Base-by-base conservation (phyloP, 1,284 basidiomycete genomes). In the Caloboletus inedulis region DNA sequence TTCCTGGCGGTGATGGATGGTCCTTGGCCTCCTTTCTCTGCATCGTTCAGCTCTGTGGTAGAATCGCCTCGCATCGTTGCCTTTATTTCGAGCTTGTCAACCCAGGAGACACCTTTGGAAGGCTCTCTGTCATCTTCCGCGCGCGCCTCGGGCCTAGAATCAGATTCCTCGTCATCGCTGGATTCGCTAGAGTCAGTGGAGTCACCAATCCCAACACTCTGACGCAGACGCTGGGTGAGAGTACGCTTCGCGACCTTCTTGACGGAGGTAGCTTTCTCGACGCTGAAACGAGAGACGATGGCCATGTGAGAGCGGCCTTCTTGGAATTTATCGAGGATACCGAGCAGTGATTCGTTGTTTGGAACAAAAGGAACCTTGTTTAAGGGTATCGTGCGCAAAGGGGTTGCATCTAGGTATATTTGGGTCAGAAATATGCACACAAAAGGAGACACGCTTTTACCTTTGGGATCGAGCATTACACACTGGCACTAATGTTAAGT, bases 281-380 rank as follows among this genome's bases (percentile, higher is more conserved):
- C 72, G 44, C 81, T 82, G 61, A 79, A 76, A 43, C 87, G 81
- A 52, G 83, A 84, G 56, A 96, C 91, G 58, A 95, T 88, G 29
- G 94, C 94, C 80, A 96, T 93, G 66, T 96, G 93, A 39, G 87
- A 91, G 36, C 91, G 80, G 10, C 93, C 93, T 65, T 94, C 91
- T 68, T 95, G 93, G 70, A 96, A 96, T 55, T 80, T 87, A 68
- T 95, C 93, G 48, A 96, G 79, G 58, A 95, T 90, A 36, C 90
- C 87, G 19, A 95, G 80, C 5, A 96, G 76, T 19, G 91, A 82
- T 68, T 94, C 91, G 61, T 95, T 91, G 51, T 84, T 85, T 1
- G 92, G 88, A 2, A 95, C 89, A 41, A 88, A 87, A 0, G 88
- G 89, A 3, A 95, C 85, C 59, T 88, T 90, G 71, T 94, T 94